Percentiles rank a stretch among this genome's conserved stretches.
Evolutionary conservation across 169 alveolate species (phyloP).

Genomic region (Plasmodium vivax): DNA sequence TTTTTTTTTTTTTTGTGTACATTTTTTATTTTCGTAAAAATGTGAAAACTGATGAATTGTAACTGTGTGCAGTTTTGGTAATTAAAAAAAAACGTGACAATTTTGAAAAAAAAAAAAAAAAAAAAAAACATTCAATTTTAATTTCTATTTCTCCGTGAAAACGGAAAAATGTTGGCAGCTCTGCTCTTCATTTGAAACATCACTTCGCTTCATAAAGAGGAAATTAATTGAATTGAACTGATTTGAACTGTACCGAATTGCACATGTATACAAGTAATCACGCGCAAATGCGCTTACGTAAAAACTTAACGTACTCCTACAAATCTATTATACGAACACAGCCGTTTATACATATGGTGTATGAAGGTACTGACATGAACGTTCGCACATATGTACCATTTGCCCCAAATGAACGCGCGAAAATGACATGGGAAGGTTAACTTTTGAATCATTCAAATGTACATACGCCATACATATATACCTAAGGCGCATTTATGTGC

Average conservation of each 20-base stretch:
- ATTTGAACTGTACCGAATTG: not conserved
- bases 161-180: not conserved
- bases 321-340: not conserved
- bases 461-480: conserved; percentile 11
- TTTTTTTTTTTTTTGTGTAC: not conserved
- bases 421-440: not conserved
- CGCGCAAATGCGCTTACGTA: not conserved
- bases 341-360: not conserved
- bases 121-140: not conserved
- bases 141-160: conserved; percentile 24
- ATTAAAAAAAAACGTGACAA: not conserved
- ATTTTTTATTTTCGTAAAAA: conserved; percentile 10
- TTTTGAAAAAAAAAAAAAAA: not conserved
- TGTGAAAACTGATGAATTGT: conserved; percentile 28
- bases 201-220: not conserved
- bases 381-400: not conserved
- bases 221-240: not conserved
- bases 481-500: not conserved
- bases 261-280: not conserved
- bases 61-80: conserved; percentile 56
- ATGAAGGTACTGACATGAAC: not conserved
- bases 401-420: not conserved
- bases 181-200: not conserved
- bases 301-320: conserved; percentile 7
- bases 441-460: not conserved